These are phyloP conservation scores for Alternaria hordeiaustralica DNA, from an alignment of 2,329 filamentous ascomycete genomes.

Conservation along the genomic window DNA sequence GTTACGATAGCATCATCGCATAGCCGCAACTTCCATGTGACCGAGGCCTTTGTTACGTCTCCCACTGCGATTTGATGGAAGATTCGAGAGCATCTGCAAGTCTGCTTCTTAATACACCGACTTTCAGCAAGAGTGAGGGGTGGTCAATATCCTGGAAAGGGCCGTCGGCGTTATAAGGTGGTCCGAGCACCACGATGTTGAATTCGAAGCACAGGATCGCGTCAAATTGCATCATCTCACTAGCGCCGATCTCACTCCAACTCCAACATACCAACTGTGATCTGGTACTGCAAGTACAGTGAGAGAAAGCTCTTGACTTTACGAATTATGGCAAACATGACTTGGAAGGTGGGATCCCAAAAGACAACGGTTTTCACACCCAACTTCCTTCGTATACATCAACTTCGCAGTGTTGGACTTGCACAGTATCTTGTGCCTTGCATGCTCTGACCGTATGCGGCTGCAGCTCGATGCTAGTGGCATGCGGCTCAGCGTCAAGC, in stretches of 20 bases:
- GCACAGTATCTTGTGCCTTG: not conserved
- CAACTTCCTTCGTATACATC: not conserved
- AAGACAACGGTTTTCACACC: not conserved
- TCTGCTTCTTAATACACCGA: not conserved
- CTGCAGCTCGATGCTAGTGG: slow-evolving; percentile 4
- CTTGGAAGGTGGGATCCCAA: not conserved
- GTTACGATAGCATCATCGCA: not conserved
- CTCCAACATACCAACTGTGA: slow-evolving; percentile 11
- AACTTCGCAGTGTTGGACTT: not conserved
- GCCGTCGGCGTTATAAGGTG: not conserved
- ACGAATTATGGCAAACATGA: not conserved
- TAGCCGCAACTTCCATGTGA: not conserved
- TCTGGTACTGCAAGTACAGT: not conserved
- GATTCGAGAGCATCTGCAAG: not conserved
- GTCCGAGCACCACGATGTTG: slow-evolving; percentile 13
- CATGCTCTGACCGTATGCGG: not conserved
- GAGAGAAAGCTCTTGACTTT: not conserved
- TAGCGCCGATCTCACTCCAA: slow-evolving; percentile 20
- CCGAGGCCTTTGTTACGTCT: not conserved
- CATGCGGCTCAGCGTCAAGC: slow-evolving; percentile 4
- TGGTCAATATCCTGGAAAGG: not conserved
- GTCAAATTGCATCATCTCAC: slow-evolving; percentile 26
- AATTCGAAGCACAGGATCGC: slow-evolving; percentile 19
- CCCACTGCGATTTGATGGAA: not conserved
- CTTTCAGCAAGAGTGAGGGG: not conserved